These are phyloP conservation scores for Monosporozyma siamensis DNA, from an alignment of 805 yeast genomes.

Conservation along the genomic window DNA sequence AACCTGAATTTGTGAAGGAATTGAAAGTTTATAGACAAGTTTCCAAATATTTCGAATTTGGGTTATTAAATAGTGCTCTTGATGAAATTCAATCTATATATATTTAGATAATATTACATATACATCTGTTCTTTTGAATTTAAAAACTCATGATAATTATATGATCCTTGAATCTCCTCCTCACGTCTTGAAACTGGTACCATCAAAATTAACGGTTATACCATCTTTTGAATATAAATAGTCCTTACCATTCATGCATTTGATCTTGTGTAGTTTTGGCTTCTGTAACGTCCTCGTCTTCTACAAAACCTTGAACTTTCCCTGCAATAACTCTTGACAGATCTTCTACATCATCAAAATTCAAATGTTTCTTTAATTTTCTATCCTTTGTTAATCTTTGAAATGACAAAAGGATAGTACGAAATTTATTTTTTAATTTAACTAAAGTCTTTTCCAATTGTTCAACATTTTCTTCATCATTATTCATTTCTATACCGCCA, in stretches of 20 bases:
- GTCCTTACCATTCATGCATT: conserved; percentile 20
- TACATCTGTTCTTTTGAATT: not conserved
- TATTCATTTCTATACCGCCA: conserved; percentile 31
- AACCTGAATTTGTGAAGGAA: conserved; percentile 36
- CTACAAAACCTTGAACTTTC: conserved; percentile 25
- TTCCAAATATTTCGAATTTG: conserved; percentile 51
- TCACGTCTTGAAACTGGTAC: not conserved
- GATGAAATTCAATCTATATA: not conserved
- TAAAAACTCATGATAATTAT: too few species aligned
- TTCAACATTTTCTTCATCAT: conserved; percentile 49
- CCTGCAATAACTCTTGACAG: conserved; percentile 25
- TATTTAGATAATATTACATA: not conserved
- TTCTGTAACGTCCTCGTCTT: conserved; percentile 15
- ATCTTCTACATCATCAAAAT: conserved; percentile 31
- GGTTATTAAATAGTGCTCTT: conserved; percentile 33
- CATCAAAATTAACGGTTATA: not conserved
- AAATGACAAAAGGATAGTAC: conserved; percentile 38
- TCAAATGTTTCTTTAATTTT: conserved; percentile 16
- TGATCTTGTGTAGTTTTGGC: conserved; percentile 16
- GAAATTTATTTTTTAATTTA: conserved; percentile 52
- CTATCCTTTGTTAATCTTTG: conserved; percentile 13
- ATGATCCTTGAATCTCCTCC: too few species aligned
- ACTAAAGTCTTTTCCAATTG: conserved; percentile 42
- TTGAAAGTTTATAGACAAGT: conserved; percentile 47
- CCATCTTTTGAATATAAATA: not conserved